Base-by-base conservation (phyloP, 768 basidiomycete species). In the Tubosaeta sp. region DNA sequence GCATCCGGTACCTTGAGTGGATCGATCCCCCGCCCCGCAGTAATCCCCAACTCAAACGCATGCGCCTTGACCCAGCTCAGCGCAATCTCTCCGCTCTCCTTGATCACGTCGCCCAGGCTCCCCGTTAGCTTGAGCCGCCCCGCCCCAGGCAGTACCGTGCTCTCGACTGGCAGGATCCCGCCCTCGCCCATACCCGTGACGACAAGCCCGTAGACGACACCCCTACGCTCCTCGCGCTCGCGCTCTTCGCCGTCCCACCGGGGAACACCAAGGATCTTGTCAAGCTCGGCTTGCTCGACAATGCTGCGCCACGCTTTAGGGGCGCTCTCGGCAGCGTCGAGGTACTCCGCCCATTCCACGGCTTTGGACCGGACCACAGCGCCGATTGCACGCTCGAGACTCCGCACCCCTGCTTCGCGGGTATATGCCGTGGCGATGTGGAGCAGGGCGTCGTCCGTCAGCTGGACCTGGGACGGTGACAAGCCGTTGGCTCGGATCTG, bases 31-130 rank as follows among this genome's bases (percentile, higher is more conserved):
- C 81, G 79, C 29, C 78, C 73, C 49, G 81, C 79, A 10, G 90
- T 91, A 64, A 92, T 82, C 36, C 86, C 81, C 53, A 92, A 66
- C 38, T 87, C 85, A 66, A 87, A 91, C 7, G 90, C 85, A 59
- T 92, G 81, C 16, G 81, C 81, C 73, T 90, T 91, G 16, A 95
- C 90, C 92, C 94, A 96, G 64, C 89, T 93, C 59, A 96, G 71
- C 2, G 91, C 91, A 40, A 97, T 74, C 63, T 91, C 89, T 8
- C 85, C 92, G 54, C 88, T 91, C 73, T 97, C 94, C 66, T 87
- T 87, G 71, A 96, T 93, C 16, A 94, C 91, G 46, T 92, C 90
- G 4, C 93, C 93, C 38, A 95, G 68, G 59, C 83, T 85, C 5
- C 93, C 93, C 0, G 92, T 95, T 55, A 91, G 67, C 61, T 84